These are phyloP conservation scores for Fusarium sulawesiense DNA, from an alignment of 2,329 filamentous ascomycete genomes.

Conservation along the genomic window DNA sequence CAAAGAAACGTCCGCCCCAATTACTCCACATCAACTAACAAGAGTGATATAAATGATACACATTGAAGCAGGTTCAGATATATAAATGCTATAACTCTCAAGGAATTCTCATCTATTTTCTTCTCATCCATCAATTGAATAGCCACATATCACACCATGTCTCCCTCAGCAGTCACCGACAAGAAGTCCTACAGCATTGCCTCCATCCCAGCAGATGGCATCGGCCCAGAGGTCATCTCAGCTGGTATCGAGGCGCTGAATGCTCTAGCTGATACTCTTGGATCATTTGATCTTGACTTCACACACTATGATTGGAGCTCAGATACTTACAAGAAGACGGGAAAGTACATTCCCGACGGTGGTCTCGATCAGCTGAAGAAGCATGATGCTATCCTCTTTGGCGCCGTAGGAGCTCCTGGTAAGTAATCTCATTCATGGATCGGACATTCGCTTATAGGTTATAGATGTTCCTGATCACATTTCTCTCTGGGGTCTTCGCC, in stretches of 20 bases:
- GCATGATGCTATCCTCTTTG: slow-evolving; percentile 71
- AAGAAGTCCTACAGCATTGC: slow-evolving; percentile 63
- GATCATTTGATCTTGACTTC: slow-evolving; percentile 71
- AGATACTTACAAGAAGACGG: slow-evolving; percentile 72
- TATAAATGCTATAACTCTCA: neutral
- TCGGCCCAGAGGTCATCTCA: slow-evolving; percentile 71
- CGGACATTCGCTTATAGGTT: neutral
- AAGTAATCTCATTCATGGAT: neutral
- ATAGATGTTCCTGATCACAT: slow-evolving; percentile 72
- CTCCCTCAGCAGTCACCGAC: slow-evolving; percentile 34
- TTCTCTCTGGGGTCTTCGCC: slow-evolving; percentile 71
- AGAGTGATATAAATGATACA: slow-evolving; percentile 24
- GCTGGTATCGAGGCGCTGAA: slow-evolving; percentile 71
- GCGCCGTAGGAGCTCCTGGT: slow-evolving; percentile 70
- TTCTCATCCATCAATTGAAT: neutral
- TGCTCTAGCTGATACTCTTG: slow-evolving; percentile 61
- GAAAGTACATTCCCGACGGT: slow-evolving; percentile 61
- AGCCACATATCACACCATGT: slow-evolving; percentile 26
- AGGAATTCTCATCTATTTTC: neutral
- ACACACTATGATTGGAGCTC: slow-evolving; percentile 75
- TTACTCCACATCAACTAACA: slow-evolving; percentile 19
- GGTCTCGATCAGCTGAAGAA: slow-evolving; percentile 51
- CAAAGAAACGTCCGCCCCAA: slow-evolving; percentile 18
- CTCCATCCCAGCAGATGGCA: slow-evolving; percentile 72
- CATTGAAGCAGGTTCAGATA: neutral